Percentiles rank a stretch among this genome's conserved stretches.
Evolutionary conservation across 129 eudicot species (phyloP).

Genomic region (Saussurea involucrata): DNA sequence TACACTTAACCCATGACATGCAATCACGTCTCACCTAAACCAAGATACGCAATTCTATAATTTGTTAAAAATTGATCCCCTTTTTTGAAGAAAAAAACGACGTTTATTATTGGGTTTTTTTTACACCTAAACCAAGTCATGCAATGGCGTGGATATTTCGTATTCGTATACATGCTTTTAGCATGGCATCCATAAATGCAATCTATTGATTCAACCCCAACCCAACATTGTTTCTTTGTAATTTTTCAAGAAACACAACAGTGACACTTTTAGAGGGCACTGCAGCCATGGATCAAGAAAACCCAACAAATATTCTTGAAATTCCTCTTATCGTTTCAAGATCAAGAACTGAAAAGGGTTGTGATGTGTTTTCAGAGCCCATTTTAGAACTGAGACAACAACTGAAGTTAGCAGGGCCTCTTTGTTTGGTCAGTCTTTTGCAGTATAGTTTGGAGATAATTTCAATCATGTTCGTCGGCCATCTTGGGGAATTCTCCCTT

Average conservation of each 20-base stretch:
- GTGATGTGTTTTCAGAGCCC: neutral
- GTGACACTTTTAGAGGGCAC: neutral
- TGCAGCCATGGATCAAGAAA: slow-evolving; percentile 26
- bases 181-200: slow-evolving; percentile 11
- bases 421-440: slow-evolving; percentile 13
- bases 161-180: neutral
- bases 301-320: slow-evolving; percentile 7
- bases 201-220: neutral
- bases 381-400: slow-evolving; percentile 5
- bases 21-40: too few species aligned
- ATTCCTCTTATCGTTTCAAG: slow-evolving; percentile 17
- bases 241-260: neutral
- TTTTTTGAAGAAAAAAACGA: neutral
- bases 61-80: neutral
- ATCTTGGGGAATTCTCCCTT: slow-evolving; percentile 18
- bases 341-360: slow-evolving; percentile 3
- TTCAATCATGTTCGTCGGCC: slow-evolving; percentile 18
- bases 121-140: neutral
- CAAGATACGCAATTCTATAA: neutral
- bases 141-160: neutral
- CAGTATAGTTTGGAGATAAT: slow-evolving; percentile 21
- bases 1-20: too few species aligned
- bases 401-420: slow-evolving; percentile 15
- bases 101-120: neutral
- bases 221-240: neutral